These are phyloP conservation scores for Podaxis sp. DNA, from an alignment of 768 basidiomycete species.

Conservation along the genomic window DNA sequence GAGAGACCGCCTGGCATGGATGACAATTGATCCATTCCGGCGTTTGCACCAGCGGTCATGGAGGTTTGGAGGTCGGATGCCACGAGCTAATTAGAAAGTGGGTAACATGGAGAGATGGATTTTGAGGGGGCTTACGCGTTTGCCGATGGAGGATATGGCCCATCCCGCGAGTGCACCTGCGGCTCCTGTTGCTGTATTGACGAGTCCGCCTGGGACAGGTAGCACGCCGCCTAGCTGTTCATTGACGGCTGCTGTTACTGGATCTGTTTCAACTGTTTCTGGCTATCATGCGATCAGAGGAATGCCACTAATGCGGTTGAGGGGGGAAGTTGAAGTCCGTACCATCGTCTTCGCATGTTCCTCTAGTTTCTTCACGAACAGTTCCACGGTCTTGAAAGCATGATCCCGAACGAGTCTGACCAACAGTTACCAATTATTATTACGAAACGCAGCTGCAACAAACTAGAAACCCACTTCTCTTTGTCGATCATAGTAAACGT, in stretches of 20 bases:
- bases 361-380: slow-evolving; percentile 85
- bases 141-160: slow-evolving; percentile 90
- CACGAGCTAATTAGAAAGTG: slow-evolving; percentile 49
- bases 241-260: slow-evolving; percentile 23
- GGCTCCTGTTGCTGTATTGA: slow-evolving; percentile 86
- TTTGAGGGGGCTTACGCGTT: slow-evolving; percentile 50
- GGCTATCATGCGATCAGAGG: slow-evolving; percentile 25
- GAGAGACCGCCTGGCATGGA: slow-evolving; percentile 14
- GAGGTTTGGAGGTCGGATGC: slow-evolving; percentile 70
- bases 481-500: slow-evolving; percentile 80
- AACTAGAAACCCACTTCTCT: slow-evolving; percentile 69
- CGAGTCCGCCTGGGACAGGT: slow-evolving; percentile 51
- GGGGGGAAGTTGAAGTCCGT: slow-evolving; percentile 16
- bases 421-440: neutral
- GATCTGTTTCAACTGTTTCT: slow-evolving; percentile 34
- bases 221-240: slow-evolving; percentile 22
- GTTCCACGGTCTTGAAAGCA: slow-evolving; percentile 88
- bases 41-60: slow-evolving; percentile 47
- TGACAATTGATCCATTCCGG: slow-evolving; percentile 33
- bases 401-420: slow-evolving; percentile 89
- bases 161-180: slow-evolving; percentile 92
- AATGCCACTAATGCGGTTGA: neutral
- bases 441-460: neutral
- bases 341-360: slow-evolving; percentile 82
- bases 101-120: neutral